Conservation (phyloP, 164 flowering plant species). For the Magnolia sinica region DNA sequence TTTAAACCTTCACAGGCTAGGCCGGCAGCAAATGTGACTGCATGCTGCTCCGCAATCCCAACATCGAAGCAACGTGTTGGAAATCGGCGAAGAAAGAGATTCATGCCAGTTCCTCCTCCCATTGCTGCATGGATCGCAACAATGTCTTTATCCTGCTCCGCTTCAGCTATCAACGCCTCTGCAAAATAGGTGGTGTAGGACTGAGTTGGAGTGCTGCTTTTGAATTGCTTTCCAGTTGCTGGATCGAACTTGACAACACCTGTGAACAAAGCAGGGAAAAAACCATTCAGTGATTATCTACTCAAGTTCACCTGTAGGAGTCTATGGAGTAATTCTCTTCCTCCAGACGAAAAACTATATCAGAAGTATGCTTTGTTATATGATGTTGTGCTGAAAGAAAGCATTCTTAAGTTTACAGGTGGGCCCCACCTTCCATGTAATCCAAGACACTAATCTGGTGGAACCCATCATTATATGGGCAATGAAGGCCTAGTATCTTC, state of each 20-base stretch:
- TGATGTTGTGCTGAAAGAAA: background rate
- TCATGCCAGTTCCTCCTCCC: slow-evolving; percentile 98
- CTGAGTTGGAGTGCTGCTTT: slow-evolving; percentile 58
- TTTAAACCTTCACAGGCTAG: slow-evolving; percentile 92
- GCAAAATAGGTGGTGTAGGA: slow-evolving; percentile 91
- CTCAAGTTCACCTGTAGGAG: background rate
- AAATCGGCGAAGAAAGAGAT: slow-evolving; percentile 74
- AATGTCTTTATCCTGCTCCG: slow-evolving; percentile 75
- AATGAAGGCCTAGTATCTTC: background rate
- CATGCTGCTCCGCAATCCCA: slow-evolving; percentile 98
- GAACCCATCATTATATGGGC: background rate
- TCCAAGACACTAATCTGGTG: background rate
- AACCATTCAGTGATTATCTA: background rate
- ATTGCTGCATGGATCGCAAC: slow-evolving; percentile 98
- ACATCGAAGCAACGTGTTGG: slow-evolving; percentile 91
- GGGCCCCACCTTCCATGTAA: background rate
- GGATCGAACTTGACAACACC: slow-evolving; percentile 94
- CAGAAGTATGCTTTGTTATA: too few relatives aligned
- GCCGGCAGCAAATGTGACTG: slow-evolving; percentile 98
- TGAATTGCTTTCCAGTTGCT: slow-evolving; percentile 90
- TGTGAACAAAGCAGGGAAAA: slow-evolving; percentile 20
- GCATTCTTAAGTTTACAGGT: background rate
- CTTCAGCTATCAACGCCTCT: slow-evolving; percentile 94
- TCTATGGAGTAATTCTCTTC: background rate
- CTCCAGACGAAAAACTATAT: background rate